These are phyloP conservation scores for Rhodotorula graminis DNA, from an alignment of 768 basidiomycete genomes.

Conservation along the genomic window DNA sequence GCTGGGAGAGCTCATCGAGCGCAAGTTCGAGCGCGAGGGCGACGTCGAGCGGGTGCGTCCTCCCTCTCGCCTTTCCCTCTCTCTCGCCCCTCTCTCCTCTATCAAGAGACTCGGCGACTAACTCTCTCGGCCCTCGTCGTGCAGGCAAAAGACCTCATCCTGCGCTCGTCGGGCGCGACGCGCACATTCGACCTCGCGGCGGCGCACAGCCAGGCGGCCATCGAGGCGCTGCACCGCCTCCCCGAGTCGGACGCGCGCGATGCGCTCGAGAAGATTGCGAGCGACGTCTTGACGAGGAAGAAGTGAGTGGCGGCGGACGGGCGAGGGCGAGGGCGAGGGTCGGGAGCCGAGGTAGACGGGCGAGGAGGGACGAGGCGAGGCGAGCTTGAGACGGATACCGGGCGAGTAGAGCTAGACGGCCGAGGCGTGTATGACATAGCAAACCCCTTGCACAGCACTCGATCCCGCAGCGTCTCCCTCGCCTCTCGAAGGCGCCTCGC, in stretches of 20 bases:
- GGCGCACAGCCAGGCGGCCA: slow-evolving; percentile 70
- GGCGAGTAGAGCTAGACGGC: no score
- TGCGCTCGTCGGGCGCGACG: slow-evolving; percentile 66
- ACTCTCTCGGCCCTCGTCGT: neutral
- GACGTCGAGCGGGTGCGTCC: slow-evolving; percentile 66
- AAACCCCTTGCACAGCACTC: no score
- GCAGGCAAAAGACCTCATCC: slow-evolving; percentile 68
- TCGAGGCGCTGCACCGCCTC: slow-evolving; percentile 61
- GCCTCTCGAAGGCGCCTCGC: no score
- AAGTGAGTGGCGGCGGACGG: no score
- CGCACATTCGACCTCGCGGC: slow-evolving; percentile 72
- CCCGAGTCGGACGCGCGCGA: slow-evolving; percentile 75
- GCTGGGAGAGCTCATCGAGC: slow-evolving; percentile 68
- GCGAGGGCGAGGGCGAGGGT: neutral
- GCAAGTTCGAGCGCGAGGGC: slow-evolving; percentile 69
- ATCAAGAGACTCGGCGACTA: neutral
- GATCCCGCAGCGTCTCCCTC: no score
- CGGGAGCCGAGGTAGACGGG: neutral
- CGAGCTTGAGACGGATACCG: no score
- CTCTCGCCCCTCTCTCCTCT: no score
- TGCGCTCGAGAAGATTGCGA: slow-evolving; percentile 55
- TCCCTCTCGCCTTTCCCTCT: neutral
- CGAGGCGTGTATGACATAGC: no score
- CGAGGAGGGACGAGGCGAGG: no score
- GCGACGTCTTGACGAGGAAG: slow-evolving; percentile 29